Evolutionary conservation across 1,284 basidiomycete genomes (phyloP), one percentile per base, ranked within the genome.

Genomic region (Heterobasidion parviporum): DNA sequence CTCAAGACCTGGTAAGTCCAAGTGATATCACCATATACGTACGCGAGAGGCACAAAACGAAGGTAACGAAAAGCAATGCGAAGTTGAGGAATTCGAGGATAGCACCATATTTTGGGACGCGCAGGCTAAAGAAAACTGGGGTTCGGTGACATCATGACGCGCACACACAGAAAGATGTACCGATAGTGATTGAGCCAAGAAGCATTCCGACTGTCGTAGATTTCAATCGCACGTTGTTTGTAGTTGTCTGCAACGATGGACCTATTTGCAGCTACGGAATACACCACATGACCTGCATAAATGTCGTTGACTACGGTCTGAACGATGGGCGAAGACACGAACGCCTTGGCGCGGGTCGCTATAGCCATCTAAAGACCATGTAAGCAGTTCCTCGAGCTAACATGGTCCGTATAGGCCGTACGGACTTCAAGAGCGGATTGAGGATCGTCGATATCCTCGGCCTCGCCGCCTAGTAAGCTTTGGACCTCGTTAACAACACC

Each of bases 161-260:
- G 2, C 34, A 35, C 50, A 59, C 7, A 34, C 20, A 26, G 35
- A 48, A 35, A 48, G 38, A 54, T 68, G 36, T 44, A 84, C 80
- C 85, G 74, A 65, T 92, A 92, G 65, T 94, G 89, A 63, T 95
- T 87, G 32, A 95, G 76, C 72, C 92, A 90, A 0, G 92, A 86
- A 0, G 86, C 82, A 32, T 77, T 79, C 38, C 79, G 79, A 16
- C 80, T 78, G 63, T 94, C 82, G 64, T 94, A 94, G 10, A 89
- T 73, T 63, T 88, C 79, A 54, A 90, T 87, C 4, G 80, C 77
- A 36, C 81, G 79, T 35, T 84, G 83, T 64, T 94, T 89, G 72
- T 94, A 94, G 64, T 91, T 90, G 68, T 94, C 93, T 33, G 87
- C 83, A 9, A 94, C 76, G 55, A 95, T 79, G 2, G 90, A 88